Percentiles rank a stretch among this genome's conserved stretches.
These are phyloP conservation scores for Colletotrichum tropicicola DNA, from an alignment of 2,329 filamentous ascomycete species.

Conservation along the genomic window DNA sequence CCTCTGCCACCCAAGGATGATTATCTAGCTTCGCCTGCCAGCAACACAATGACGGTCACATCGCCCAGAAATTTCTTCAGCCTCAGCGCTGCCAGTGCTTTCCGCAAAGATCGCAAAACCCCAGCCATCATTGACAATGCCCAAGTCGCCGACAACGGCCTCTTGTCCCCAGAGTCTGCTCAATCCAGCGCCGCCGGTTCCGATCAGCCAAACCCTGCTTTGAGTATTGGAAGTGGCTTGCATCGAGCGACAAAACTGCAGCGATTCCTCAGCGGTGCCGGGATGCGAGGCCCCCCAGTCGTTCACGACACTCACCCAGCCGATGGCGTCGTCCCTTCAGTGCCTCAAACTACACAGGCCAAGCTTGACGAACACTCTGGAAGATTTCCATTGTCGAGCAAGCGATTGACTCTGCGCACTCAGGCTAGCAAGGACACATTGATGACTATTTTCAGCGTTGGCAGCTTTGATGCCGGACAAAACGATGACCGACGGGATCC, in stretches of 20 bases:
- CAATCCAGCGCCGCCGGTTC: constrained; percentile 39
- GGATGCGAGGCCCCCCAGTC: constrained; percentile 39
- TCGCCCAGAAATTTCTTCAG: constrained; percentile 23
- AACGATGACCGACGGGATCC: not conserved
- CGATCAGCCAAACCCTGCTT: constrained; percentile 38
- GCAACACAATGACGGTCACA: constrained; percentile 3
- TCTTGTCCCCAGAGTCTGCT: constrained; percentile 34
- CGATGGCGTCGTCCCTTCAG: constrained; percentile 44
- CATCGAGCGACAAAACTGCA: constrained; percentile 42
- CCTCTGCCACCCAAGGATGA: constrained; percentile 47
- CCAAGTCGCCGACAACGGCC: constrained; percentile 26
- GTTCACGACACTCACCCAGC: constrained; percentile 43
- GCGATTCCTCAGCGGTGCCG: constrained; percentile 47
- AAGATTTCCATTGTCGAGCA: constrained; percentile 44
- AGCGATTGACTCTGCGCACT: constrained; percentile 46
- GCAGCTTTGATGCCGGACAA: constrained; percentile 47
- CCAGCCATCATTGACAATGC: constrained; percentile 34
- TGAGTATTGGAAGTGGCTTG: constrained; percentile 44
- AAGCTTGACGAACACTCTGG: constrained; percentile 46
- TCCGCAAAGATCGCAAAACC: constrained; percentile 31
- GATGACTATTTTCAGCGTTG: constrained; percentile 60
- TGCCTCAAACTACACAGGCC: constrained; percentile 45
- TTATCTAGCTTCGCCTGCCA: not conserved
- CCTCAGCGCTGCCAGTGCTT: constrained; percentile 16
- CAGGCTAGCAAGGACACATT: constrained; percentile 57